Conservation (phyloP, 2,329 filamentous ascomycete species). For the Tympanopsis confertula region DNA sequence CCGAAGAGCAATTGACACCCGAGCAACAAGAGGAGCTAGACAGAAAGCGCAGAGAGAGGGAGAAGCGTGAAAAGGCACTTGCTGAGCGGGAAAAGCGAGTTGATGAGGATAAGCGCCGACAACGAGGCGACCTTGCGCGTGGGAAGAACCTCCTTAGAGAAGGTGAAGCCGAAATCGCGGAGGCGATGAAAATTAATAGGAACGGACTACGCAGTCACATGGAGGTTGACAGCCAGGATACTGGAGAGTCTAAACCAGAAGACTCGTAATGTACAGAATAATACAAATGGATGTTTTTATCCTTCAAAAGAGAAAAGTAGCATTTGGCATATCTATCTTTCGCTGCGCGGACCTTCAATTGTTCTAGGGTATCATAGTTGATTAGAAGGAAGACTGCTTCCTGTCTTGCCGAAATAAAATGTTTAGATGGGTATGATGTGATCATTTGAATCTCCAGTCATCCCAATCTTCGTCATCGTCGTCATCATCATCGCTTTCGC, state of each 20-base stretch:
- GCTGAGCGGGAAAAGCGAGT: conserved; percentile 27
- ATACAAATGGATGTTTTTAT: too few relatives aligned
- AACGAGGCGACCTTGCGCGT: conserved; percentile 22
- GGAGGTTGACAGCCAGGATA: conserved; percentile 12
- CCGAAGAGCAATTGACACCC: conserved; percentile 18
- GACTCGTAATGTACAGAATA: too few relatives aligned
- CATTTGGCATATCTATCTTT: too few relatives aligned
- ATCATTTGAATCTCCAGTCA: conserved; percentile 35
- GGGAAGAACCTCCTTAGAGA: conserved; percentile 26
- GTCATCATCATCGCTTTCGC: conserved; percentile 26
- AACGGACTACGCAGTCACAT: conserved; percentile 26
- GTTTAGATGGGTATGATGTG: too few relatives aligned
- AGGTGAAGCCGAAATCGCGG: conserved; percentile 27
- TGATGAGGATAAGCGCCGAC: conserved; percentile 25
- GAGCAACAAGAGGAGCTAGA: conserved; percentile 21
- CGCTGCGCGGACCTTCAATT: too few relatives aligned
- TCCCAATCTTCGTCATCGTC: conserved; percentile 47
- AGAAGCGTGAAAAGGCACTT: conserved; percentile 28
- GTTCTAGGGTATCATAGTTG: too few relatives aligned
- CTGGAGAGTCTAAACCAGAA: too few relatives aligned
- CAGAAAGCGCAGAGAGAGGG: conserved; percentile 22
- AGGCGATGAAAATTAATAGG: conserved; percentile 26
- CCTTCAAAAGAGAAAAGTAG: too few relatives aligned
- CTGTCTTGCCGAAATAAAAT: too few relatives aligned
- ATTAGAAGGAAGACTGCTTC: too few relatives aligned